Conservation (phyloP, 2,329 filamentous ascomycete genomes). For the Colletotrichum orbiculare region DNA sequence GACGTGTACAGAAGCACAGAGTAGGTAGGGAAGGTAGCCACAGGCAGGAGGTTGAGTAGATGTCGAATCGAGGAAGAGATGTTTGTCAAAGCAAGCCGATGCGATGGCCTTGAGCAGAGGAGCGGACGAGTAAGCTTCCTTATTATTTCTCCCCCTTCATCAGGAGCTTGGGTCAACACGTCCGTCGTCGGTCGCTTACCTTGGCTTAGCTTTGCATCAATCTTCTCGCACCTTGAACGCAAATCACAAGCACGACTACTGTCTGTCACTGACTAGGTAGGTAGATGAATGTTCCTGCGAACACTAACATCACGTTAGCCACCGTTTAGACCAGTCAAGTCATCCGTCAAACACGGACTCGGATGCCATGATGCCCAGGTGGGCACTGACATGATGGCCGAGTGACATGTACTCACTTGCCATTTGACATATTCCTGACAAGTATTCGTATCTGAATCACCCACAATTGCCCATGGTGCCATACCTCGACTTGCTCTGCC, state of each 20-base stretch:
- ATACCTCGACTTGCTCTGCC: not conserved
- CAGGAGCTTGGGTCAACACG: not conserved
- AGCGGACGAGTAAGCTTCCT: not conserved
- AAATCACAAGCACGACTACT: too few relatives aligned
- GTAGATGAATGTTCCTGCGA: not conserved
- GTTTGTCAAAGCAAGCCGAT: not conserved
- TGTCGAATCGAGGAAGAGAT: too few relatives aligned
- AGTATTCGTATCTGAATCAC: not conserved
- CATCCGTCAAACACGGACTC: conserved; percentile 23
- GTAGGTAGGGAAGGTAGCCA: not conserved
- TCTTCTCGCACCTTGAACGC: too few relatives aligned
- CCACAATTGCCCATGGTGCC: too few relatives aligned
- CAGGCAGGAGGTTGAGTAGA: not conserved
- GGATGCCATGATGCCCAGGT: conserved; percentile 9
- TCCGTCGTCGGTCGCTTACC: too few relatives aligned
- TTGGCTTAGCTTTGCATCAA: too few relatives aligned
- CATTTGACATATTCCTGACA: not conserved
- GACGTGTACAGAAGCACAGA: not conserved
- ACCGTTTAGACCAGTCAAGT: conserved; percentile 10
- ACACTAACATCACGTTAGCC: conserved; percentile 4
- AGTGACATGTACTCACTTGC: conserved; percentile 1
- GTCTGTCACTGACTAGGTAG: not conserved
- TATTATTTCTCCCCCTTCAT: not conserved
- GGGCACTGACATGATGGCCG: conserved; percentile 30
- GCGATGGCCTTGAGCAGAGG: not conserved